These are phyloP conservation scores for Candida jianshihensis DNA, from an alignment of 805 yeast species.

Conservation along the genomic window DNA sequence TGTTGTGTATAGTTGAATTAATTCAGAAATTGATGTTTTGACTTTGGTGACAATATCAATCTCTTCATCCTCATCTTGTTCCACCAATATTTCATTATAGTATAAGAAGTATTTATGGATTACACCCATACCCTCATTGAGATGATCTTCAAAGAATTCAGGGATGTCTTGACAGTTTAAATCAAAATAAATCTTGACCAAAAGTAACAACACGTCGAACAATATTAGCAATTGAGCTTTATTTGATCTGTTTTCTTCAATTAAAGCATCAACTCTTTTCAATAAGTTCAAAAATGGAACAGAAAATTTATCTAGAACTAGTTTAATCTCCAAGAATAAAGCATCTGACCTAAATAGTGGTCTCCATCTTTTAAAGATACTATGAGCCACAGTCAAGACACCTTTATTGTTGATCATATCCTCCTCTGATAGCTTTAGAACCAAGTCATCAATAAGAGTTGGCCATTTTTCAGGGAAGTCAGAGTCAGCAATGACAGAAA, in stretches of 20 bases:
- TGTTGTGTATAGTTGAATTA: slow-evolving; percentile 78
- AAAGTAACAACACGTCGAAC: slow-evolving; percentile 62
- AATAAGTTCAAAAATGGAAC: slow-evolving; percentile 71
- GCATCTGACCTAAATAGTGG: slow-evolving; percentile 90
- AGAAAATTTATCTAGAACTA: slow-evolving; percentile 79
- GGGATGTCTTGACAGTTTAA: slow-evolving; percentile 97
- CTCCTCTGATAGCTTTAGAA: slow-evolving; percentile 51
- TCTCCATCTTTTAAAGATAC: slow-evolving; percentile 95
- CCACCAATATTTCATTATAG: slow-evolving; percentile 45
- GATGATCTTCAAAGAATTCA: slow-evolving; percentile 91
- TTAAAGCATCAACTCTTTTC: slow-evolving; percentile 56
- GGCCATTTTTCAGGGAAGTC: slow-evolving; percentile 95
- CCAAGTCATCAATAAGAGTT: slow-evolving; percentile 64
- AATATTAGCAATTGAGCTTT: slow-evolving; percentile 46
- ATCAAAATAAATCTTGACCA: slow-evolving; percentile 82
- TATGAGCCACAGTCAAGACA: slow-evolving; percentile 86
- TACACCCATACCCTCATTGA: slow-evolving; percentile 68
- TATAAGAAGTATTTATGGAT: slow-evolving; percentile 75
- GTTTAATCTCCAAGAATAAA: slow-evolving; percentile 75
- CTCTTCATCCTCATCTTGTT: slow-evolving; percentile 58
- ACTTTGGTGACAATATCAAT: slow-evolving; percentile 63
- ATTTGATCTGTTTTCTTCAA: slow-evolving; percentile 40
- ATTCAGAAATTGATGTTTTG: slow-evolving; percentile 78
- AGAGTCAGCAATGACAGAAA: slow-evolving; percentile 87
- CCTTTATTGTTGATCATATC: slow-evolving; percentile 77